Evolutionary conservation across 2,329 filamentous ascomycete genomes (phyloP).

Genomic region (Colletotrichum cuscutae): DNA sequence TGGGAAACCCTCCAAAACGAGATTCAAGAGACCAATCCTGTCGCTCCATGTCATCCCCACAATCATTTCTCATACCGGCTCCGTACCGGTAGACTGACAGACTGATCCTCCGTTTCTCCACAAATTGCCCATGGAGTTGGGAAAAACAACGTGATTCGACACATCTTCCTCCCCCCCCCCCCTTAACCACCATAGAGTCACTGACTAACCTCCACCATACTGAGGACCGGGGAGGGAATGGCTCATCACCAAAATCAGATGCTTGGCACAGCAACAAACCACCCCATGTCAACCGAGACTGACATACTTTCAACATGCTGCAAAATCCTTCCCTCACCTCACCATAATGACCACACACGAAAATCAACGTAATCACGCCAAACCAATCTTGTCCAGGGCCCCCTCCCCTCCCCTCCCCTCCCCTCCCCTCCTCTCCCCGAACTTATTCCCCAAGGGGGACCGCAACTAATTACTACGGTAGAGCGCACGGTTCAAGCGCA

Average conservation of each 20-base stretch:
- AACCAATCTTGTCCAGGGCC: constrained; percentile 5
- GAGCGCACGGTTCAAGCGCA: constrained; percentile 20
- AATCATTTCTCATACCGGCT: neutral
- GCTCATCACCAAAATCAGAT: neutral
- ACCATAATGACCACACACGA: neutral
- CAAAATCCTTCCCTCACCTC: neutral
- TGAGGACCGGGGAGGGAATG: neutral
- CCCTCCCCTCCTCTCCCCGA: neutral
- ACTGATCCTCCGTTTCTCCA: constrained; percentile 13
- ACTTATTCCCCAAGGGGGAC: constrained; percentile 2
- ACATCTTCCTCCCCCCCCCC: neutral
- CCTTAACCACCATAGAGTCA: neutral
- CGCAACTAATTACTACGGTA: neutral
- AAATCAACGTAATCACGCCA: constrained; percentile 6
- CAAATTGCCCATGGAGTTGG: neutral
- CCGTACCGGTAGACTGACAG: too few relatives aligned
- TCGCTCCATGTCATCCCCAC: constrained; percentile 3
- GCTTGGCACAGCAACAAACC: neutral
- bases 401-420: too few relatives aligned
- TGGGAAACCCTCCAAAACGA: neutral
- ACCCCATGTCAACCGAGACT: constrained; percentile 10
- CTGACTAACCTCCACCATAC: neutral
- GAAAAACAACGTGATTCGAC: neutral
- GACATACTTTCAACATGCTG: neutral
- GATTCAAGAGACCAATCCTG: constrained; percentile 9